Base-by-base conservation (phyloP, 257 asterid genomes). In the Leonotis leonurus region DNA sequence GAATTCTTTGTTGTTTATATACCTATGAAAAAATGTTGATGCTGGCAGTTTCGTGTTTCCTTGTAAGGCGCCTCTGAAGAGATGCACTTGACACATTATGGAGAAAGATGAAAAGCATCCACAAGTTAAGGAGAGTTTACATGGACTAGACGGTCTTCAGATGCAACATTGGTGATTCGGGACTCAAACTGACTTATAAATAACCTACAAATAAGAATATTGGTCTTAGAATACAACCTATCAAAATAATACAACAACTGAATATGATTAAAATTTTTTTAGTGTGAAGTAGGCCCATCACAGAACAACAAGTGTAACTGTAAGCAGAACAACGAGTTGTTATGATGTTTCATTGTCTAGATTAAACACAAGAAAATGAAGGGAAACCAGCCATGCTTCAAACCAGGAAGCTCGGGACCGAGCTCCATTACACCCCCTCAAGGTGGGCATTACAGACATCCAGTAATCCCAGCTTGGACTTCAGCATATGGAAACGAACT, bases 131-230 rank as follows among this genome's bases (percentile, higher is more conserved):
- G 65, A 70, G 60, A 37, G 70, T 44, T 82, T 78, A 89, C 96
- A 76, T 82, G 86, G 49, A 65, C 60, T 64, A 9, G 78, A 72
- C 62, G 81, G 60, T 75, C 85, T 79, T 64, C 88, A 63, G 77
- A 65, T 68, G 77, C 71, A 70, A 69, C 78, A 72, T 83, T 79
- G 75, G 55, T 69, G 43, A 76, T 66, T 74, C 70, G 68, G 64
- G 86, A 64, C 54, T 82, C 85, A 39, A 77, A 75, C 76, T 77
- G 92, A 71, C 56, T 65, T 67, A 82, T 72, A 69, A 93, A 93
- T 64, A 78, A 79, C 95, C 99, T 93, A 77, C 76, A 77, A 60
- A 9, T 39, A 56, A 79, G 27, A 61, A 53, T 48, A 10, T 17
- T 24, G 13, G 36, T 67, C 52, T 76, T 25, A 70, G 54, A 63